These are phyloP conservation scores for Blastobotrys peoriensis DNA, from an alignment of 805 yeast genomes.

Conservation along the genomic window DNA sequence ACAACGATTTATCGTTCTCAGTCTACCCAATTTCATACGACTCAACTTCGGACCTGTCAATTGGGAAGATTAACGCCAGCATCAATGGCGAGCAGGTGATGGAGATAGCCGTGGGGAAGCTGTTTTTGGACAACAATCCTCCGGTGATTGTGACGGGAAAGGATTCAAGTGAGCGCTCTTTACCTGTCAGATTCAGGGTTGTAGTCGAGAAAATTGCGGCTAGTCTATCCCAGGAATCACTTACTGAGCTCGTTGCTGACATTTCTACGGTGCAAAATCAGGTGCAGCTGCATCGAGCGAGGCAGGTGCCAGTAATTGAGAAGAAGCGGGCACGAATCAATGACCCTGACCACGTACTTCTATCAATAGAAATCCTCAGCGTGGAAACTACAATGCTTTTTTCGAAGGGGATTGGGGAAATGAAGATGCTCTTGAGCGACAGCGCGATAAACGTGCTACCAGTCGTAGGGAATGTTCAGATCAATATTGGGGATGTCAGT, in stretches of 20 bases:
- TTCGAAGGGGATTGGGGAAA: neutral
- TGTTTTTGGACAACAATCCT: neutral
- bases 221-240: neutral
- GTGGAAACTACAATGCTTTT: neutral
- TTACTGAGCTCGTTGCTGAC: neutral
- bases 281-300: neutral
- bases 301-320: neutral
- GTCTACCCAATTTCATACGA: neutral
- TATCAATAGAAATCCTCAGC: neutral
- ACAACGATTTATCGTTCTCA: neutral
- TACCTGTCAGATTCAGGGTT: neutral
- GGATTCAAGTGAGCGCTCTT: neutral
- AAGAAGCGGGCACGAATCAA: neutral
- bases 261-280: neutral
- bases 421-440: neutral
- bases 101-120: neutral
- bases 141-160: neutral
- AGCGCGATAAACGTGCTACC: neutral
- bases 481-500: slow-evolving; percentile 2
- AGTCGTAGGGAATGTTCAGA: neutral
- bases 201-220: neutral
- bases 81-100: neutral
- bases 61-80: neutral
- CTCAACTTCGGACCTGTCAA: neutral
- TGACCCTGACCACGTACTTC: neutral